A percentile compares a stretch with the other conserved stretches of the same genome.
phyloP scores from a whole-genome alignment of 129 eudicot genomes.

The Scalesia atractyloides region DNA sequence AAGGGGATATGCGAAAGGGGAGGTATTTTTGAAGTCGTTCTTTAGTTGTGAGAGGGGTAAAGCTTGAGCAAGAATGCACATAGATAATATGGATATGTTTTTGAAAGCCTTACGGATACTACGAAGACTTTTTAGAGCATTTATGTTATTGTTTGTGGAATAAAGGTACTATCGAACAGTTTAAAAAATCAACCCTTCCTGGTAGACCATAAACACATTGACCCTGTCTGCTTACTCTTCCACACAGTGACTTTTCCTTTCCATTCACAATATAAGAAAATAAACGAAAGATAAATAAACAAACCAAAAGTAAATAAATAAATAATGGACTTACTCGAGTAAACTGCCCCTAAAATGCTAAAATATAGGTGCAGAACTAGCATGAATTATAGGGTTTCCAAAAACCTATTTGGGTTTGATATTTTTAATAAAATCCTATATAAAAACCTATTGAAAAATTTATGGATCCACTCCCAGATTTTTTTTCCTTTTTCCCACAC shows the following conservation, averaged over 20 bases:
- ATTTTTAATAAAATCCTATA: no score
- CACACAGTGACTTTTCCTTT: conserved; percentile 19
- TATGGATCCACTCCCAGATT: no score
- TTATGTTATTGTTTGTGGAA: conserved; percentile 18
- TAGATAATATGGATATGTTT: no score
- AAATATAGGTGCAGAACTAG: no score
- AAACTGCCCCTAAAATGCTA: neutral
- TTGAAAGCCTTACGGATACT: no score
- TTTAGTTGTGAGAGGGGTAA: no score
- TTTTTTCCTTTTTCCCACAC: neutral
- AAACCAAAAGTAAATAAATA: neutral
- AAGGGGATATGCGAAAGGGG: no score
- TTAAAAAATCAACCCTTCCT: conserved; percentile 19
- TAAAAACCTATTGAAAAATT: no score
- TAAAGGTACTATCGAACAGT: conserved; percentile 20
- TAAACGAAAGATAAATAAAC: neutral
- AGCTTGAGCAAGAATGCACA: no score
- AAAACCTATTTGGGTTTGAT: no score
- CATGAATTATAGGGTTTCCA: no score
- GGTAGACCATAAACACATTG: conserved; percentile 25
- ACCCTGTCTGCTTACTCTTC: conserved; percentile 1
- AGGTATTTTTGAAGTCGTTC: no score
- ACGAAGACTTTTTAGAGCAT: neutral
- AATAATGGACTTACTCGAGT: neutral
- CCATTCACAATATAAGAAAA: neutral